Conservation (phyloP, 1,284 basidiomycete genomes). For the Puccinia novopanici region DNA sequence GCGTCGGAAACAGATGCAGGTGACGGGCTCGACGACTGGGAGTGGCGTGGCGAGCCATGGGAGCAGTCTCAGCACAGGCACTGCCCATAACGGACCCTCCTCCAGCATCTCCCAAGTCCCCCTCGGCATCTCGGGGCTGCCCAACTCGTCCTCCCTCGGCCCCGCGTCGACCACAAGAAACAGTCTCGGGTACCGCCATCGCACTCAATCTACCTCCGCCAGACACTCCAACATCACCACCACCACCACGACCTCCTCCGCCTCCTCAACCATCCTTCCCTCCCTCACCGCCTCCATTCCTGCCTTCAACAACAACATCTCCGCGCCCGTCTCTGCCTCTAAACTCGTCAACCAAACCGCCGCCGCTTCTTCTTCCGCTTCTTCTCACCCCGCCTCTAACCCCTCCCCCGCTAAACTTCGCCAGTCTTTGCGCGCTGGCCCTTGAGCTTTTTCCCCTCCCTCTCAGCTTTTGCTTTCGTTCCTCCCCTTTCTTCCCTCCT, state of each 20-base stretch:
- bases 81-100: not conserved
- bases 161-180: not conserved
- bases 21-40: not conserved
- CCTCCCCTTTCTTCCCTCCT: too few species aligned
- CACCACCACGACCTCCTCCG: too few species aligned
- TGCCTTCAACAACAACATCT: too few species aligned
- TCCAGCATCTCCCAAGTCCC: too few species aligned
- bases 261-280: not conserved
- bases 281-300: not conserved
- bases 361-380: not conserved
- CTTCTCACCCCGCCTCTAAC: not conserved
- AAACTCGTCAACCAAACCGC: not conserved
- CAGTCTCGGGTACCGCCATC: not conserved
- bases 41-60: not conserved
- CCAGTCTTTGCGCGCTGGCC: too few species aligned
- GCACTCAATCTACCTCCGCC: slow-evolving; percentile 24
- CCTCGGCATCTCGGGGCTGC: not conserved
- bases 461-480: too few species aligned
- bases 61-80: not conserved
- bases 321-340: not conserved
- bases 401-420: too few species aligned
- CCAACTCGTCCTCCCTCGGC: not conserved
- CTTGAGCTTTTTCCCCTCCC: too few species aligned
- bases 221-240: slow-evolving; percentile 3
- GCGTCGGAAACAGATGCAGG: slow-evolving; percentile 27